These are phyloP conservation scores for Beverwykella pulmonaria DNA, from an alignment of 495 filamentous ascomycete species.

Conservation along the genomic window DNA sequence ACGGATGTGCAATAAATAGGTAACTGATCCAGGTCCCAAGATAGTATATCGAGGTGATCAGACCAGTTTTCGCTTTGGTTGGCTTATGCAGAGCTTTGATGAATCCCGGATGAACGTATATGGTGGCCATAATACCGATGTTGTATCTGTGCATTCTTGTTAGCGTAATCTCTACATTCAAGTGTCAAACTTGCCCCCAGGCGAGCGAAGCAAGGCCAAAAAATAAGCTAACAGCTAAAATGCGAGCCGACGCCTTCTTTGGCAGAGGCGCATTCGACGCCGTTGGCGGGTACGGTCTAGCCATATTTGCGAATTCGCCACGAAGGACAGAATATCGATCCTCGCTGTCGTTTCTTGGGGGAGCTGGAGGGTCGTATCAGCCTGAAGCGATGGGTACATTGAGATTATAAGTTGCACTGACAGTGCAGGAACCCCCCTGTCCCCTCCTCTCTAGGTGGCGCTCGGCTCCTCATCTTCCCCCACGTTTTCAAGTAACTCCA, in stretches of 20 bases:
- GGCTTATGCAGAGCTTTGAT: conserved; percentile 50
- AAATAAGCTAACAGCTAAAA: conserved; percentile 54
- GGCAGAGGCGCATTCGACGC: conserved; percentile 26
- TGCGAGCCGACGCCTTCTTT: conserved; percentile 45
- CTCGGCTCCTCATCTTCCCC: conserved; percentile 8
- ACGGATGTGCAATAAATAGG: conserved; percentile 55
- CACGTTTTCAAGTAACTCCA: conserved; percentile 11
- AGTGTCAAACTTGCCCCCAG: conserved; percentile 54
- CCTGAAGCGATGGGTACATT: neutral
- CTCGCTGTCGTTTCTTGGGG: neutral
- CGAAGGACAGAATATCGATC: neutral
- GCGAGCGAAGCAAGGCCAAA: conserved; percentile 60
- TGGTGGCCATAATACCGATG: conserved; percentile 59
- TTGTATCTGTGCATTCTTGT: conserved; percentile 52
- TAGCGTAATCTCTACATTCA: neutral
- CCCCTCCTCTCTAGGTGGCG: conserved; percentile 5
- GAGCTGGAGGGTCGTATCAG: neutral
- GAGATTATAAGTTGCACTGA: conserved; percentile 3
- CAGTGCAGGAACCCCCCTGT: conserved; percentile 4
- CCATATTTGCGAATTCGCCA: neutral
- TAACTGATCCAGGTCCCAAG: conserved; percentile 60
- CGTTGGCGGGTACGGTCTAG: neutral
- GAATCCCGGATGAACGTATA: conserved; percentile 59
- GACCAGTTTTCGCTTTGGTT: conserved; percentile 49
- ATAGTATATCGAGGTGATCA: conserved; percentile 62